Conservation (phyloP, 2,329 filamentous ascomycete genomes). For the Neonectria magnoliae region DNA sequence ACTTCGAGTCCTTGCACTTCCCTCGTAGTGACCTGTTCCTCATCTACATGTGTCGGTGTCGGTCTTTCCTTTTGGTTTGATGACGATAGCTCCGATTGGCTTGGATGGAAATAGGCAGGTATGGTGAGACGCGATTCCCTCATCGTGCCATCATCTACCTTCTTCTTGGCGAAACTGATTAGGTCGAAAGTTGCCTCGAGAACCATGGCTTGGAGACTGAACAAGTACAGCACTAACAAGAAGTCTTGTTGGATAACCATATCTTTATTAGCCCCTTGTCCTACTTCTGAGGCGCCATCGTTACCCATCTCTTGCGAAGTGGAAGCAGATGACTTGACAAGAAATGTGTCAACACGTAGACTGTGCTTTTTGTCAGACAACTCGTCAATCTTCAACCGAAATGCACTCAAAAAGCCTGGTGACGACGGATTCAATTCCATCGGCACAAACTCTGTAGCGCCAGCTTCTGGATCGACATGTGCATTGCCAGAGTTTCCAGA, state of each 20-base stretch:
- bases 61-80: neutral
- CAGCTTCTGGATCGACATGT: neutral
- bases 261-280: neutral
- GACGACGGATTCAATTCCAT: constrained; percentile 10
- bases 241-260: constrained; percentile 20
- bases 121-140: neutral
- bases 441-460: neutral
- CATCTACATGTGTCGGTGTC: neutral
- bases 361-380: constrained; percentile 3
- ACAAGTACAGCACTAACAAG: constrained; percentile 17
- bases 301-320: neutral
- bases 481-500: neutral
- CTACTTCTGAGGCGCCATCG: neutral
- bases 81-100: no score
- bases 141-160: constrained; percentile 11
- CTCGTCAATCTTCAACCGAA: constrained; percentile 7
- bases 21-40: neutral
- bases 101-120: neutral
- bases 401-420: constrained; percentile 2
- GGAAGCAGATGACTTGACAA: constrained; percentile 3
- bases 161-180: constrained; percentile 18
- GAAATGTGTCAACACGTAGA: constrained; percentile 8
- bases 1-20: constrained; percentile 14
- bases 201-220: constrained; percentile 18
- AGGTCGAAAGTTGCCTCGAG: constrained; percentile 17